Base-by-base conservation (phyloP, 768 basidiomycete species). In the Exidia glandulosa region DNA sequence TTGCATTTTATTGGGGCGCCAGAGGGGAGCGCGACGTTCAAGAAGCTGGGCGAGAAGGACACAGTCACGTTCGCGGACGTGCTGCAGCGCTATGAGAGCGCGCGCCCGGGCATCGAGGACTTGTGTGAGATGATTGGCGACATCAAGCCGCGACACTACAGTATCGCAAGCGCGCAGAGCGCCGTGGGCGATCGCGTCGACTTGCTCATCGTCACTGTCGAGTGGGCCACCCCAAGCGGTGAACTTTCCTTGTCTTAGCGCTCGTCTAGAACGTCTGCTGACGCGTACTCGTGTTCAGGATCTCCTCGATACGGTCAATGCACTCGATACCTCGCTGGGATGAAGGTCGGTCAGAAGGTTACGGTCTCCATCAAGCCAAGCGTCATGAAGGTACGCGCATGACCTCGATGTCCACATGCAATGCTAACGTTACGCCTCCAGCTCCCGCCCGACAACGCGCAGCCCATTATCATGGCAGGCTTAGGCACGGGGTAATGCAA, bases 281-380 rank as follows among this genome's bases (percentile, higher is more conserved):
- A 62, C 29, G n/a, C 30, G 27, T 32, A 14, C 12, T 57, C 4
- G 57, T 48, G 59, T 36, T 1, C 63, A 94, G 94, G 91, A 56
- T 71, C 81, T 23, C 78, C 75, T 23, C 82, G 89, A 62, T 95
- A 83, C 70, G 96, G 96, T 29, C 96, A 99, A 74, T 98, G 95
- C 70, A 98, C 96, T 3, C 82, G 94, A 62, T 99, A 98, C 73
- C 86, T 98, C 37, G 86, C 88, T 2, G 84, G 80, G 41, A 80
- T 99, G 48, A 81, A 82, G 67, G 71, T 87, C 36, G 96, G 95
- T 23, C 88, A 91, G 70, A 87, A 95, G 72, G 94, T 97, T 25
- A 97, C 94, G 0, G 95, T 96, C 9, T 97, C 94, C 5, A 88
- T 98, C 74, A 96, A 96, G 73, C 96, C 96, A 29, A 96, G 94